These are phyloP conservation scores for Silene uniflora DNA, from an alignment of 148 eudicot genomes.

Conservation along the genomic window DNA sequence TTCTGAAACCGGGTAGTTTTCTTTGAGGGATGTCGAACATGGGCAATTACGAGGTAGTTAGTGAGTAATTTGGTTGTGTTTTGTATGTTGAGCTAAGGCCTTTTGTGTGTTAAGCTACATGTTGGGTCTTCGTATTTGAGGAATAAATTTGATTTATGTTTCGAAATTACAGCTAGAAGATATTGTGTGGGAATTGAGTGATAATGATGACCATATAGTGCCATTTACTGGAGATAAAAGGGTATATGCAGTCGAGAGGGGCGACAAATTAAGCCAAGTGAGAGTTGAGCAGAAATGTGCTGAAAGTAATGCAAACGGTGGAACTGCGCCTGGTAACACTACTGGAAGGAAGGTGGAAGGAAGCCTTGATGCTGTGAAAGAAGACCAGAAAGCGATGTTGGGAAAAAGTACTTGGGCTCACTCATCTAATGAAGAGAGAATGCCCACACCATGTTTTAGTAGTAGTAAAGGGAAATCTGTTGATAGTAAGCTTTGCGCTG, in stretches of 20 bases:
- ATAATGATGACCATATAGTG: slow-evolving; percentile 41
- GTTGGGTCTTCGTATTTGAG: not conserved
- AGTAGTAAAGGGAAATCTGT: slow-evolving; percentile 32
- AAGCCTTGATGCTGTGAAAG: slow-evolving; percentile 25
- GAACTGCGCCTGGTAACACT: slow-evolving; percentile 22
- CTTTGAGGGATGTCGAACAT: slow-evolving; percentile 56
- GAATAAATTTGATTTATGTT: not conserved
- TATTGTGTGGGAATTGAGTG: slow-evolving; percentile 63
- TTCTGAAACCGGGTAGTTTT: slow-evolving; percentile 41
- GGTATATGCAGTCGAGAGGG: slow-evolving; percentile 30
- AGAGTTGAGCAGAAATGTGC: slow-evolving; percentile 26
- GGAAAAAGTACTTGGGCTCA: slow-evolving; percentile 42
- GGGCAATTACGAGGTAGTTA: slow-evolving; percentile 57
- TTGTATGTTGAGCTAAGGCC: not conserved
- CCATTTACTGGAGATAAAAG: slow-evolving; percentile 14
- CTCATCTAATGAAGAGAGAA: too few relatives aligned
- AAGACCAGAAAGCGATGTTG: slow-evolving; percentile 38
- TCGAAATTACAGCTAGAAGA: slow-evolving; percentile 66
- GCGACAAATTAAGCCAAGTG: slow-evolving; percentile 36
- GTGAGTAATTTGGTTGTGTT: not conserved
- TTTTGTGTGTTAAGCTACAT: not conserved
- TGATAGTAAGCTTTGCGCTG: slow-evolving; percentile 13
- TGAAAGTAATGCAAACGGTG: not conserved
- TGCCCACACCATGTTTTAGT: slow-evolving; percentile 29
- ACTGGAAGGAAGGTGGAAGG: slow-evolving; percentile 35